phyloP scores from a whole-genome alignment of 257 asterid genomes.

The Fraxinus excelsior region DNA sequence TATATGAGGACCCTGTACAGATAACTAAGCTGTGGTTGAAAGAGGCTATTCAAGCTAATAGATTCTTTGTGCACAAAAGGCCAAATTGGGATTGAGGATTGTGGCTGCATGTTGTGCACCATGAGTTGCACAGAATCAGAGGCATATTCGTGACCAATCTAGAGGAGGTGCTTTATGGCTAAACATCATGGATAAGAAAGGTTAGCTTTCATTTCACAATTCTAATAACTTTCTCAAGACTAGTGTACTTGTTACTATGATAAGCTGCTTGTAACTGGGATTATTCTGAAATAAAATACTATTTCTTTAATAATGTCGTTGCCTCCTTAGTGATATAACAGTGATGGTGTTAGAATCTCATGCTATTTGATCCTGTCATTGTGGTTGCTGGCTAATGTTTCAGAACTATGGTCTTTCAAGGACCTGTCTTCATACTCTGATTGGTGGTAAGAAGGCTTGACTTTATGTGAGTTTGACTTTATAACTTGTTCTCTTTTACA shows the following conservation, averaged over 20 bases:
- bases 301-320: constrained; percentile 25
- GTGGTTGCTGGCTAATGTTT: constrained; percentile 36
- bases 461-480: constrained; percentile 40
- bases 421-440: constrained; percentile 34
- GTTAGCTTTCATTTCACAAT: constrained; percentile 27
- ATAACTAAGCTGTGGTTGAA: constrained; percentile 26
- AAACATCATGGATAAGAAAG: constrained; percentile 3
- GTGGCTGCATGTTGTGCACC: constrained; percentile 19
- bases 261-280: constrained; percentile 38
- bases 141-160: constrained; percentile 17
- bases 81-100: constrained; percentile 23
- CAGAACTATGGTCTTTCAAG: constrained; percentile 35
- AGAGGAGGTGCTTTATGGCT: not conserved
- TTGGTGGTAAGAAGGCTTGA: constrained; percentile 44
- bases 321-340: constrained; percentile 43
- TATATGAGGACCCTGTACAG: no score
- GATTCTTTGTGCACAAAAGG: constrained; percentile 24
- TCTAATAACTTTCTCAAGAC: constrained; percentile 36
- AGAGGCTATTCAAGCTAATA: constrained; percentile 22
- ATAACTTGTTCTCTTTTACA: constrained; percentile 43
- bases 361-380: constrained; percentile 37
- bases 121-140: constrained; percentile 27
- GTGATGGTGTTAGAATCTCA: constrained; percentile 46
- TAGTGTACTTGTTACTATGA: constrained; percentile 26
- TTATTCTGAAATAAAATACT: constrained; percentile 26